Evolutionary conservation across 2,329 filamentous ascomycete genomes (phyloP).

Genomic region (Elsinoe australis): DNA sequence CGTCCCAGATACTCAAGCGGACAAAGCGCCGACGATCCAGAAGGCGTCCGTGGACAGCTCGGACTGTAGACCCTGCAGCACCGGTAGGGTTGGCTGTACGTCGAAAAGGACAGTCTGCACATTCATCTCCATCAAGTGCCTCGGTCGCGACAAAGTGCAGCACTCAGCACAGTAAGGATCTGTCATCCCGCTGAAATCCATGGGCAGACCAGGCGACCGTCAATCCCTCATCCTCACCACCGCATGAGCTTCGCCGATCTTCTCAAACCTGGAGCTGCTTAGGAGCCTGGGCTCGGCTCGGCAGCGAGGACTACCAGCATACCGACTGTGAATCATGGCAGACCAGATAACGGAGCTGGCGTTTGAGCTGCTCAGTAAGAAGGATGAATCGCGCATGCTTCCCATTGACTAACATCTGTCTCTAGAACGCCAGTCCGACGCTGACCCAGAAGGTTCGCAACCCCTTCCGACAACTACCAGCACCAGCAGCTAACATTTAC

Average conservation of each 20-base stretch:
- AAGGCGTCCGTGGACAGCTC: not conserved
- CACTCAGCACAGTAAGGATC: no score
- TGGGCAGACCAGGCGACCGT: no score
- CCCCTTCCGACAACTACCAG: not conserved
- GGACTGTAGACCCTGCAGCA: not conserved
- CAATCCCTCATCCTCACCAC: not conserved
- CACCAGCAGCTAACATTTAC: constrained; percentile 15
- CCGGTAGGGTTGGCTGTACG: not conserved
- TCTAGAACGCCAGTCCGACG: constrained; percentile 37
- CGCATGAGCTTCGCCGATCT: not conserved
- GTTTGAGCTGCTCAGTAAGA: constrained; percentile 33
- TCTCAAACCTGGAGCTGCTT: not conserved
- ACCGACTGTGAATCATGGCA: constrained; percentile 15
- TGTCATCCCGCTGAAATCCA: no score
- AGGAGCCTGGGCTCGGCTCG: constrained; percentile 13
- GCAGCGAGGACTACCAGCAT: not conserved
- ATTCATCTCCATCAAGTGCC: not conserved
- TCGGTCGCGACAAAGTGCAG: not conserved
- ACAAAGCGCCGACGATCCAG: constrained; percentile 6
- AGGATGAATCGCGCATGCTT: no score
- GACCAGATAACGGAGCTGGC: constrained; percentile 17
- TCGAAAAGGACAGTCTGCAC: constrained; percentile 15
- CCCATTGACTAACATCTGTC: constrained; percentile 10
- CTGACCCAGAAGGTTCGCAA: constrained; percentile 38
- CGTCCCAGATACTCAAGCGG: no score